A percentile compares a stretch with the other conserved stretches of the same genome.
These are phyloP conservation scores for Leccinum aurantiacum DNA, from an alignment of 768 basidiomycete species.

Conservation along the genomic window DNA sequence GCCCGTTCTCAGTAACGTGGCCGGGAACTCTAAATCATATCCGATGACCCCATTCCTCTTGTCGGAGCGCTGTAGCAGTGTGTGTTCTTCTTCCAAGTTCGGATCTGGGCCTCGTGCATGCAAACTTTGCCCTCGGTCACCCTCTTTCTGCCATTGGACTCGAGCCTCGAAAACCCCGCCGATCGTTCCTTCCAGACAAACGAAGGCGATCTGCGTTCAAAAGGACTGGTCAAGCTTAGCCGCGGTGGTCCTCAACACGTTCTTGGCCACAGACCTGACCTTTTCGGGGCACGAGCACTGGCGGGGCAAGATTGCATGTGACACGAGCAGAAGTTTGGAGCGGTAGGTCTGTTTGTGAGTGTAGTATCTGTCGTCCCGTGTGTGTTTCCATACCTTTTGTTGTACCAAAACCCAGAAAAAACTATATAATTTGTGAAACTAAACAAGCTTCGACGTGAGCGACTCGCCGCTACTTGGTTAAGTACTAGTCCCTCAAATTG, in stretches of 20 bases:
- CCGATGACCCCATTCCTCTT: slow-evolving; percentile 6
- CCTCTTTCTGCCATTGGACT: slow-evolving; percentile 2
- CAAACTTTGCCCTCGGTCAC: not conserved
- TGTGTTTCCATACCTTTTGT: slow-evolving; percentile 7
- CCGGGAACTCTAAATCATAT: slow-evolving; percentile 4
- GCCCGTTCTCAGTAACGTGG: slow-evolving; percentile 9
- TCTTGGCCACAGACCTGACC: not conserved
- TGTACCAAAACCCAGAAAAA: slow-evolving; percentile 15
- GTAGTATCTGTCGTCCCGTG: slow-evolving; percentile 3
- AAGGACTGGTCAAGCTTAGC: not conserved
- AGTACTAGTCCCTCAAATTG: too few relatives aligned
- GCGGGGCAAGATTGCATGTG: slow-evolving; percentile 4
- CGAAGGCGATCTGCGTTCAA: not conserved
- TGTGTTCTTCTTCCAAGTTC: slow-evolving; percentile 7
- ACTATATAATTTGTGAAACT: not conserved
- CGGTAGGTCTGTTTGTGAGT: slow-evolving; percentile 9
- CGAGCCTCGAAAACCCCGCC: not conserved
- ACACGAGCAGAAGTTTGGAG: slow-evolving; percentile 11
- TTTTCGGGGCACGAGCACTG: not conserved
- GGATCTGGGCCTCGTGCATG: slow-evolving; percentile 17
- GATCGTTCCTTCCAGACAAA: not conserved
- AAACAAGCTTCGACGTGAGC: too few relatives aligned
- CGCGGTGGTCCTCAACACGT: not conserved
- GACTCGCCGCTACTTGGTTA: too few relatives aligned
- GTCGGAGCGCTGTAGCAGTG: slow-evolving; percentile 2